Evolutionary conservation across 2,329 filamentous ascomycete genomes (phyloP).

Genomic region (Monilinia fructicola): DNA sequence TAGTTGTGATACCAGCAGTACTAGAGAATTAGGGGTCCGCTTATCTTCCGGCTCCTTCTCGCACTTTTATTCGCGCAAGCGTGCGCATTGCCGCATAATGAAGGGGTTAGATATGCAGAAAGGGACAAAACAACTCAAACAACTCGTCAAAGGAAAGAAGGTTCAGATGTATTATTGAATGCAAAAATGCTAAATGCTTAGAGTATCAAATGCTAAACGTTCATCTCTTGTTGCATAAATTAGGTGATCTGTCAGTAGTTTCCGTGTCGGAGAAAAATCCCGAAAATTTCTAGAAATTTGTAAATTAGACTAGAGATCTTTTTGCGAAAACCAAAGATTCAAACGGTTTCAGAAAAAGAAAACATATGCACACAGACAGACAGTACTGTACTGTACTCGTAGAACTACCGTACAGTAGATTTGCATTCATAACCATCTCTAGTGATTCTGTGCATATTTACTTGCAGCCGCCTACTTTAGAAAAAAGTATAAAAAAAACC

Average conservation of each 20-base stretch:
- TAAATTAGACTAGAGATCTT: slow-evolving; percentile 2
- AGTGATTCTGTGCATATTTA: slow-evolving; percentile 6
- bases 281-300: not conserved
- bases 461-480: slow-evolving; percentile 4
- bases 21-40: slow-evolving; percentile 22
- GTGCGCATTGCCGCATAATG: not conserved
- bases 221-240: not conserved
- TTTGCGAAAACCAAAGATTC: not conserved
- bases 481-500: not conserved
- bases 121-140: not conserved
- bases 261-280: not conserved
- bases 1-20: not conserved
- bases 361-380: not conserved
- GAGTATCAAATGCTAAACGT: not conserved
- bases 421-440: not conserved
- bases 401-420: not conserved
- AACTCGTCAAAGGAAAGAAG: not conserved
- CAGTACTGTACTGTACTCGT: too few relatives aligned
- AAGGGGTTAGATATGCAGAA: not conserved
- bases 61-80: slow-evolving; percentile 10
- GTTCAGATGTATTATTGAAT: not conserved
- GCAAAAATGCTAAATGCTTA: too few relatives aligned
- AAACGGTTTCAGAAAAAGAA: not conserved
- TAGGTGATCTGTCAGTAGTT: not conserved
- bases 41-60: slow-evolving; percentile 25